Percentiles rank a stretch among this genome's conserved stretches.
Conservation (phyloP, 1,139 yeast species). For the Debaryomyces robertsiae region DNA sequence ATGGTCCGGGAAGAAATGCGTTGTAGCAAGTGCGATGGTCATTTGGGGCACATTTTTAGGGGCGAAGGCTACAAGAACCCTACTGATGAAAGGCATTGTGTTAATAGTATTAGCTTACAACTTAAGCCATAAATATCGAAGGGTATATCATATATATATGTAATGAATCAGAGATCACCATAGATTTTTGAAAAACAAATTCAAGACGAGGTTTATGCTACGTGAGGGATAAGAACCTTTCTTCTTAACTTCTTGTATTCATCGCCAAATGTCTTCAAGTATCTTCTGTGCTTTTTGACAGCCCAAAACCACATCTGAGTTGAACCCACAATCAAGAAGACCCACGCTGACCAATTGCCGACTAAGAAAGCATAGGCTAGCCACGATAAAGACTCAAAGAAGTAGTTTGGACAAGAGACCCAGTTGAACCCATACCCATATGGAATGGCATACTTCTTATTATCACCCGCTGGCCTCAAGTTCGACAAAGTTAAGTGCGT, state of each 20-base stretch:
- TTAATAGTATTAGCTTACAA: constrained; percentile 79
- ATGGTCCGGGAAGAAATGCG: constrained; percentile 87
- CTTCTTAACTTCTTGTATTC: constrained; percentile 70
- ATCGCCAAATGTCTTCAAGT: constrained; percentile 71
- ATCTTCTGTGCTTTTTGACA: constrained; percentile 66
- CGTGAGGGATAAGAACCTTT: constrained; percentile 61
- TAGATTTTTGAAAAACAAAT: background rate
- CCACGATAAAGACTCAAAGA: constrained; percentile 84
- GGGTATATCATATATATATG: constrained; percentile 1
- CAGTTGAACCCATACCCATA: constrained; percentile 47
- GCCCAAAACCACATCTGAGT: constrained; percentile 85
- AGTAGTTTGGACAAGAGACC: constrained; percentile 80
- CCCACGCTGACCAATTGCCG: constrained; percentile 74
- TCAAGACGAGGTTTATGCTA: constrained; percentile 10
- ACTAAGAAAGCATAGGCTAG: constrained; percentile 64
- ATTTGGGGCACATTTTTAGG: constrained; percentile 89
- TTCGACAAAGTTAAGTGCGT: constrained; percentile 65
- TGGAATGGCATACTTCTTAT: constrained; percentile 24
- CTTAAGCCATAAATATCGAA: constrained; percentile 37
- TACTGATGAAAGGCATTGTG: constrained; percentile 93
- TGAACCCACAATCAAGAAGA: constrained; percentile 71
- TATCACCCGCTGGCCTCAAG: constrained; percentile 49
- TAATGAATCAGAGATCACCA: too few species aligned
- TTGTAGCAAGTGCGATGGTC: constrained; percentile 89
- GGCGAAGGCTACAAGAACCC: constrained; percentile 95